Evolutionary conservation across 2,329 filamentous ascomycete species (phyloP).

Genomic region (Epichloe amarillans): DNA sequence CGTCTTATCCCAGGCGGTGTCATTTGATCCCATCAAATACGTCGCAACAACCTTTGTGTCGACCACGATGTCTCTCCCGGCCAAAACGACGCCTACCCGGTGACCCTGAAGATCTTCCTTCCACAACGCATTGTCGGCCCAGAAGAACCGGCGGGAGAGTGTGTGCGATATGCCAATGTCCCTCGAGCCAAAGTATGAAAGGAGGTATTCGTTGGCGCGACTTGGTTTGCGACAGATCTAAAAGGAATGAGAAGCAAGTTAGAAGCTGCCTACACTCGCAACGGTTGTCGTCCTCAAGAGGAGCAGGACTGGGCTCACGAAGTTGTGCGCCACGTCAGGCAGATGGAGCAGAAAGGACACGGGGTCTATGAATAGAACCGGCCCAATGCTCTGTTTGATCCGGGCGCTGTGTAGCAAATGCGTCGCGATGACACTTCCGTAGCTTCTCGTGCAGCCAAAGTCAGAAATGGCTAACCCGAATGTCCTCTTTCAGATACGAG

Average conservation of each 20-base stretch:
- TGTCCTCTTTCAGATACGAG: too few relatives aligned
- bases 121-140: slow-evolving; percentile 48
- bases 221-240: slow-evolving; percentile 26
- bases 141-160: slow-evolving; percentile 45
- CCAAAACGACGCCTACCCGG: slow-evolving; percentile 34
- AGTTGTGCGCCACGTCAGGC: slow-evolving; percentile 51
- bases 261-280: too few relatives aligned
- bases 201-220: slow-evolving; percentile 41
- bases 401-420: slow-evolving; percentile 36
- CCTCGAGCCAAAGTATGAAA: slow-evolving; percentile 46
- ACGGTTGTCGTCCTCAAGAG: too few relatives aligned
- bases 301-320: slow-evolving; percentile 17
- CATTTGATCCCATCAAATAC: slow-evolving; percentile 28
- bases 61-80: slow-evolving; percentile 39
- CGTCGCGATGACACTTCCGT: slow-evolving; percentile 41
- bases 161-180: slow-evolving; percentile 47
- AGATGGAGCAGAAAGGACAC: slow-evolving; percentile 47
- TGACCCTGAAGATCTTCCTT: slow-evolving; percentile 34
- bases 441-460: slow-evolving; percentile 14
- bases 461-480: too few relatives aligned
- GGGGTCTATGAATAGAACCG: slow-evolving; percentile 43
- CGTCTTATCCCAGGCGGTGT: slow-evolving; percentile 2
- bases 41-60: slow-evolving; percentile 36
- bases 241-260: too few relatives aligned
- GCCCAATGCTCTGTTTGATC: slow-evolving; percentile 24